Percentiles rank a stretch among this genome's conserved stretches.
Evolutionary conservation across 345 rosid genomes (phyloP).

Genomic region (Eucalyptus decipiens): DNA sequence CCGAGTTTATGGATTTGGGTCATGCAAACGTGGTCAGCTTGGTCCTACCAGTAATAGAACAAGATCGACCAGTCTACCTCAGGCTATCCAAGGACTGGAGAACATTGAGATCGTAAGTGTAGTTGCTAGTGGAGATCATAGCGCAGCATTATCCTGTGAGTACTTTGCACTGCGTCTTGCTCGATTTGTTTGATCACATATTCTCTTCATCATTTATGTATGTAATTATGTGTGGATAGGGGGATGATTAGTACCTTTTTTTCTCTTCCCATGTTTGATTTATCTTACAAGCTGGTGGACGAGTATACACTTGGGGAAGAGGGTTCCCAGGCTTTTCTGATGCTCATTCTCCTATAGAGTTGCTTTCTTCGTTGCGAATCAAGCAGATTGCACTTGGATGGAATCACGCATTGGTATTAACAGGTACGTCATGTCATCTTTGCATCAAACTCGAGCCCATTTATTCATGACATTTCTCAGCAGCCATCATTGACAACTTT

Average conservation of each 20-base stretch:
- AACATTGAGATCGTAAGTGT: slow-evolving; percentile 31
- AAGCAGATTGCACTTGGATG: slow-evolving; percentile 58
- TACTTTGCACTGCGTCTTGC: not conserved
- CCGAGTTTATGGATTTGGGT: slow-evolving; percentile 72
- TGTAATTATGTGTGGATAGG: not conserved
- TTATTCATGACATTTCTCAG: not conserved
- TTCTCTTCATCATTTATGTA: not conserved
- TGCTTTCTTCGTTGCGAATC: slow-evolving; percentile 21
- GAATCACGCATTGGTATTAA: slow-evolving; percentile 63
- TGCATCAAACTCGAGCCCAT: not conserved
- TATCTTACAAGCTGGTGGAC: slow-evolving; percentile 40
- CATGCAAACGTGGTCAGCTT: slow-evolving; percentile 82
- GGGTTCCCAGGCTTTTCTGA: slow-evolving; percentile 43
- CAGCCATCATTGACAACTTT: not conserved
- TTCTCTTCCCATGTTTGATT: not conserved
- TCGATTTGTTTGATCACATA: not conserved
- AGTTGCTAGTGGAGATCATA: slow-evolving; percentile 79
- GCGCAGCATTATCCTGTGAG: slow-evolving; percentile 69
- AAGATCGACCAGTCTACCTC: slow-evolving; percentile 46
- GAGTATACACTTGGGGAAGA: slow-evolving; percentile 74
- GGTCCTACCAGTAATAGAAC: slow-evolving; percentile 32
- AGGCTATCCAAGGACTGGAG: slow-evolving; percentile 35
- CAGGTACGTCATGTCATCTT: slow-evolving; percentile 19
- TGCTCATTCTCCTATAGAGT: slow-evolving; percentile 29
- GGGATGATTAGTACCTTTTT: not conserved